Conservation (phyloP, 305 asterid genomes). For the Ajuga reptans region DNA sequence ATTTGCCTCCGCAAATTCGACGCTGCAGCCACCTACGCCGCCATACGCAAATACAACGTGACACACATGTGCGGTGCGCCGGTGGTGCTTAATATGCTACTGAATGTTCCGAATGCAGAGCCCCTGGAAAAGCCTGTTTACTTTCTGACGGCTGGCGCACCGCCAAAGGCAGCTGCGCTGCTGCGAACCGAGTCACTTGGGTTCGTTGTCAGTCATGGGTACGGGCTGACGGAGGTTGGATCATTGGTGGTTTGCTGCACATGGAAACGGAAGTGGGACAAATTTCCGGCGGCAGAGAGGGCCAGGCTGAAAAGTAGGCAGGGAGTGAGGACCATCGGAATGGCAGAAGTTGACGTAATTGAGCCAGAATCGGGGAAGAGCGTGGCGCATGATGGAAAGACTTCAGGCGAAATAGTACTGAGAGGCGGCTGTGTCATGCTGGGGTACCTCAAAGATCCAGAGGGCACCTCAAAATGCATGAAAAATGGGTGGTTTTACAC, state of each 20-base stretch:
- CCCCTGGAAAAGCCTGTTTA: slow-evolving; percentile 39
- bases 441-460: slow-evolving; percentile 68
- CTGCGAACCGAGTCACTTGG: slow-evolving; percentile 62
- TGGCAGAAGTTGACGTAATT: slow-evolving; percentile 58
- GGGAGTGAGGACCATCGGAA: slow-evolving; percentile 54
- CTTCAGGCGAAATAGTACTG: slow-evolving; percentile 58
- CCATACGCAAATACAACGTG: slow-evolving; percentile 37
- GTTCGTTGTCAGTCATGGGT: slow-evolving; percentile 64
- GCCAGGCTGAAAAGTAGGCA: slow-evolving; percentile 68
- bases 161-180: slow-evolving; percentile 70
- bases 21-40: slow-evolving; percentile 33
- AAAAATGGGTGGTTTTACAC: slow-evolving; percentile 75
- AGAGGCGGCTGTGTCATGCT: slow-evolving; percentile 62
- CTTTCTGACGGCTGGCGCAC: slow-evolving; percentile 75
- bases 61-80: slow-evolving; percentile 93
- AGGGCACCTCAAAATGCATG: slow-evolving; percentile 48
- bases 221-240: slow-evolving; percentile 80
- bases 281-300: slow-evolving; percentile 51
- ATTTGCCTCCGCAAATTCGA: slow-evolving; percentile 69
- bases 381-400: slow-evolving; percentile 47
- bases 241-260: slow-evolving; percentile 61
- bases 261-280: slow-evolving; percentile 69
- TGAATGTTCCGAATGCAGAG: slow-evolving; percentile 29
- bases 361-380: slow-evolving; percentile 43
- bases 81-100: slow-evolving; percentile 62